Evolutionary conservation across 2,329 filamentous ascomycete genomes (phyloP), one percentile per base, ranked within the genome.

Genomic region (Fusarium compactum): DNA sequence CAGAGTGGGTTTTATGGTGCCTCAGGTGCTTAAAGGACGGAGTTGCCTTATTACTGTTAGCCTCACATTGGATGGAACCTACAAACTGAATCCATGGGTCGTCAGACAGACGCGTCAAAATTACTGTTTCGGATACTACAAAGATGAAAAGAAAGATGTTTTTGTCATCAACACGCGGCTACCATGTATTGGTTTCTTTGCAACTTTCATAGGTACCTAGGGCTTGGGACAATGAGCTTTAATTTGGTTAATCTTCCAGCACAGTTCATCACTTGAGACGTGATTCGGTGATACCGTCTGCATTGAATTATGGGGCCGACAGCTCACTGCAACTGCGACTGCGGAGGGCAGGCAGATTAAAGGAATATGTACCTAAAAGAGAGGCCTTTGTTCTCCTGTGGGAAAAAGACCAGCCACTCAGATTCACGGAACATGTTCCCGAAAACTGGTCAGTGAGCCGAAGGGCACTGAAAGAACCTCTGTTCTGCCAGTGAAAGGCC

Each of bases 391-490:
- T 60, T 60, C 56, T 38, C 34, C 34, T 38, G 18, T 47, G 29
- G 14, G 32, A 48, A 51, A 16, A 24, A n/a, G 34, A 50, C 54
- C 68, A 71, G 64, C 68, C 68, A 71, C 59, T 70, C 55, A 70
- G 51, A 67, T 67, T 63, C 67, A 65, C 64, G 55, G 64, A 65
- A 34, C 54, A 54, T 46, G 38, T 55, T 54, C 63, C 67, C 50
- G 46, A 53, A 54, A 53, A 46, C 55, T 71, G 68, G 60, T 64
- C 54, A 67, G 45, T 70, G 62, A 66, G 40, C 63, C 62, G 62
- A 66, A 67, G 55, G 10, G 32, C 62, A 30, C 56, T 67, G 62
- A 45, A 63, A 41, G 18, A 22, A 27, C 25, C 46, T 30, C 25
- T 25, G 40, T 32, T 25, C 52, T 46, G 58, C 59, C 45, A 51